Evolutionary conservation across 2,329 filamentous ascomycete genomes (phyloP).

Genomic region (Neopestalotiopsis sp.): DNA sequence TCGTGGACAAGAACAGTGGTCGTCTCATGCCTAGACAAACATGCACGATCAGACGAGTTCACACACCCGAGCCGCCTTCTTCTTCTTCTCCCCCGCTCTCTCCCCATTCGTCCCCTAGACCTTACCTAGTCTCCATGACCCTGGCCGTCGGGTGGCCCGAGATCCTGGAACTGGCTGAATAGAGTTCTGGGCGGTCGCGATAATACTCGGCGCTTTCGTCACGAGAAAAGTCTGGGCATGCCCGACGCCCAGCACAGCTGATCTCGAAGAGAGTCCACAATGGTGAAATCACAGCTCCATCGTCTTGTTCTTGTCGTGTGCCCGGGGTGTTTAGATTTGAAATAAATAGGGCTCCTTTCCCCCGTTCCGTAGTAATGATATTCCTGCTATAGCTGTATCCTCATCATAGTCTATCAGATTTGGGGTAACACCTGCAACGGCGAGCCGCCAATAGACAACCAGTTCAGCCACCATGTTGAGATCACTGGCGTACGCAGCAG

Average conservation of each 20-base stretch:
- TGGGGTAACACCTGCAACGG: neutral
- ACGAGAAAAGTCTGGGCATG: conserved; percentile 1
- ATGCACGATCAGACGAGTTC: neutral
- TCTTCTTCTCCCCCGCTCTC: no score
- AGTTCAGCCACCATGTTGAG: neutral
- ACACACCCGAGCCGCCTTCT: no score
- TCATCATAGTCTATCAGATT: neutral
- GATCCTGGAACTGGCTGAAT: neutral
- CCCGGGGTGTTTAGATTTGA: neutral
- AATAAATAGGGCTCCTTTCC: neutral
- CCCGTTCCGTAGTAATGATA: neutral
- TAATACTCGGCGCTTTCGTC: conserved; percentile 15
- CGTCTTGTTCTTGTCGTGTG: neutral
- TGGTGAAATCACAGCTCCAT: neutral
- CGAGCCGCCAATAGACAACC: neutral
- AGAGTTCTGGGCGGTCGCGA: conserved; percentile 12
- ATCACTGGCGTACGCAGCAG: neutral
- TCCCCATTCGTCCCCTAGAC: neutral
- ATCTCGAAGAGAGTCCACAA: neutral
- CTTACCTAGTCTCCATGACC: neutral
- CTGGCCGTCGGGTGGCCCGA: conserved; percentile 7
- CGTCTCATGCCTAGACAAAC: neutral
- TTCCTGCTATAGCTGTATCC: neutral
- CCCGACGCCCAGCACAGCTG: neutral
- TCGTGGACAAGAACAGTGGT: neutral